Evolutionary conservation across 768 basidiomycete genomes (phyloP), one percentile per base, ranked within the genome.

Genomic region (Pisolithus orientalis): DNA sequence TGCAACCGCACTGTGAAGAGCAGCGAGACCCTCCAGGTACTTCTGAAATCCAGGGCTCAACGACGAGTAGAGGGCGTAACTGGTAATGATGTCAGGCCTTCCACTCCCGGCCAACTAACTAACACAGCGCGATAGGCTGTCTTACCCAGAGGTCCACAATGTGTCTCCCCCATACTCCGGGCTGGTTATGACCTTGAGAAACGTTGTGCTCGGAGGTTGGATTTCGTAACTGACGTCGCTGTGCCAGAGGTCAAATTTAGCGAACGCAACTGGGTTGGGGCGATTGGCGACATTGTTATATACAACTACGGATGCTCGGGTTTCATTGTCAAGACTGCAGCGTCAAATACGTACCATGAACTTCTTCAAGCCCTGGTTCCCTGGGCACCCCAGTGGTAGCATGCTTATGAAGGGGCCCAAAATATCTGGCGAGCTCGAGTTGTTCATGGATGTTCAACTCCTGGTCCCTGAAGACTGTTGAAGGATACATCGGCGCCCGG

Each of bases 61-160:
- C 40, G 84, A 85, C 2, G 89, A 90, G 71, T 90, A 91, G n/a
- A 91, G 73, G 3, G 87, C 84, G 61, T 89, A 89, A 37, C 87
- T 89, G 51, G 14, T 24, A 28, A 31, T 28, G 25, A 21, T 29
- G 44, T 67, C 51, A 63, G 42, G 16, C 17, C 25, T 24, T 34
- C 3, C 10, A 42, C 42, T 34, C 34, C 29, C 14, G 3, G 17
- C 28, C 21, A 43, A 14, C 11, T 46, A 27, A 29, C 25, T 34
- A 14, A 21, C 21, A 21, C 21, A 2, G 21, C 21, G 21, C 40
- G 24, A 39, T 34, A 48, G 39, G n/a, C 11, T 3, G 0, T 65
- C 77, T 62, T 65, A 83, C 83, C 87, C 87, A 8, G 87, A 89
- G 64, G 79, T 83, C 85, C 85, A 90, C 7, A 89, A 74, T 1